Base-by-base conservation (phyloP, 345 rosid species). In the Cochlearia excelsa region DNA sequence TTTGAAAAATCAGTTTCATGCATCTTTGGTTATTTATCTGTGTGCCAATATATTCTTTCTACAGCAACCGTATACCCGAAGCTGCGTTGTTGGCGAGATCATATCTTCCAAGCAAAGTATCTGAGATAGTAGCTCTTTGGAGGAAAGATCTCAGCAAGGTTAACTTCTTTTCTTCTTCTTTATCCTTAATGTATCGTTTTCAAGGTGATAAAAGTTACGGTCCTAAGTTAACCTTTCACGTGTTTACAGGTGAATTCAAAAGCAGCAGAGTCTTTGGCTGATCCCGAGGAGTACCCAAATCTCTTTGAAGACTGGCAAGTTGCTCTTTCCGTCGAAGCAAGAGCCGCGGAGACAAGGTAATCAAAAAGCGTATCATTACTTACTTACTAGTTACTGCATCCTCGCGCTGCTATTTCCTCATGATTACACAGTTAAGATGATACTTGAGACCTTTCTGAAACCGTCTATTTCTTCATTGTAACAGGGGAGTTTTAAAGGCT, bases 81-180 rank as follows among this genome's bases (percentile, higher is more conserved):
- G 99, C 99, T 80, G 97, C 99, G 71, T 75, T 90, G 72, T 85
- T 94, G 96, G 99, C 97, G 29, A 78, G 99, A 57, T 94, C 99
- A 54, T 94, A 90, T 75, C 92, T 94, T 71, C 99, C 97, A 51
- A 90, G 97, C 85, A 94, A 90, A 77, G 99, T 87, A 70, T 83
- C 99, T 26, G 96, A 90, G 79, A 90, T 94, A 65, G 87, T 87
- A 42, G 23, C 23, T 16, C 23, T 16, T 16, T 16, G 23, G 23
- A 16, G 23, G 23, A 16, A 16, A 16, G 23, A 16, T 16, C 23
- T 16, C 23, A 16, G 23, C 23, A 16, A 16, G 23, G 23, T 16
- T 16, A 16, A 16, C 23, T 16, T 16, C 23, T 16, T 16, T 16
- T 84, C 23, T 90, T 16, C 23, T 16, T 16, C 23, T 16, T 16